Base-by-base conservation (phyloP, 805 yeast species). In the Monosporozyma servazzii region DNA sequence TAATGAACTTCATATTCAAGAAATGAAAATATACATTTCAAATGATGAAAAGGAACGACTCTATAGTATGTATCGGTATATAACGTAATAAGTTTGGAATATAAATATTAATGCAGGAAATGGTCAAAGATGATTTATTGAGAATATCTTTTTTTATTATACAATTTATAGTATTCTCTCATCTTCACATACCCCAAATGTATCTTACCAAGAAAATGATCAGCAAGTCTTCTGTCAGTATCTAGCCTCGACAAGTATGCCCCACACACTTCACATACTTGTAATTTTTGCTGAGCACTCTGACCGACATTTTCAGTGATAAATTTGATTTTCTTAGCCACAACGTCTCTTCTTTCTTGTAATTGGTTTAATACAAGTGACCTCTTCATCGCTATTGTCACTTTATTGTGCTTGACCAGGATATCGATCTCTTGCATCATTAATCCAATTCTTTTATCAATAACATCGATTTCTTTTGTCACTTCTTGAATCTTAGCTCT, bases 181-280 rank as follows among this genome's bases (percentile, higher is more conserved):
- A 90, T 83, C 48, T 77, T 81, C 2, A 82, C 90, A 65, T 84
- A 89, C 0, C 89, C 91, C 56, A 86, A 64, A 70, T 90, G 97
- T 53, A 87, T 79, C 59, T 88, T 88, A 1, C 98, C 98, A 23
- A 82, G 69, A 64, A 88, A 89, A 66, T 90, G 97, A 59, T 87
- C 96, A 1, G 91, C 95, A 55, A 90, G 72, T 58, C 97, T 75
- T 64, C 89, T 75, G 64, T 90, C 97, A 53, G 85, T 87, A 65
- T 90, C 98, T 51, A 89, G 70, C 54, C 91, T 73, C 8, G 95
- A 86, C 39, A 91, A 71, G 61, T 84, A 88, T 0, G 96, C 96
- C 0, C 96, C 96, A 69, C 98, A 90, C 1, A 80, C 81, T 56
- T 80, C 86, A 68, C 98, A 90, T 0, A 88, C 95, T 66, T 89